phyloP scores from a whole-genome alignment of 2,329 filamentous ascomycete genomes.

The Alternaria rosae region DNA sequence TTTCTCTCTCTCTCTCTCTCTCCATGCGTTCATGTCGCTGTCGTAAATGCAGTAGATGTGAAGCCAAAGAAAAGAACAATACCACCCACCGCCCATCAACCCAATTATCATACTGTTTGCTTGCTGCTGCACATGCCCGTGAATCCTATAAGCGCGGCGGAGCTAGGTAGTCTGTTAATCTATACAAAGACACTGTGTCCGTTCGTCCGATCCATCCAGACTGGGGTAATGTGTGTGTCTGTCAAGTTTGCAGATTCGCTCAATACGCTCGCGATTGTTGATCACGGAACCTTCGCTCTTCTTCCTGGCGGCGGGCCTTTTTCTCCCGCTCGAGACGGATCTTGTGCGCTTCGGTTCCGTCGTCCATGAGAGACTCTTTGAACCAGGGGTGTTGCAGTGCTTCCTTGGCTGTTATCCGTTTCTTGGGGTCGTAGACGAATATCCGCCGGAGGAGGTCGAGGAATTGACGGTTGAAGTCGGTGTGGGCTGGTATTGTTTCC shows the following conservation, averaged over 20 bases:
- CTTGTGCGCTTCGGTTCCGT: conserved; percentile 69
- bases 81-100: conserved; percentile 5
- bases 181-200: conserved; percentile 12
- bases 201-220: background rate
- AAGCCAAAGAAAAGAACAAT: conserved; percentile 29
- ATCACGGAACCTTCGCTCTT: conserved; percentile 41
- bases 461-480: conserved; percentile 68
- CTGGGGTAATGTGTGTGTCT: background rate
- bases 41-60: conserved; percentile 51
- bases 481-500: conserved; percentile 69
- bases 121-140: background rate
- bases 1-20: conserved; percentile 15
- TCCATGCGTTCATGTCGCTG: conserved; percentile 46
- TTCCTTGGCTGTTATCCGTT: conserved; percentile 69
- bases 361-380: conserved; percentile 68
- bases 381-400: conserved; percentile 73
- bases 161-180: conserved; percentile 6
- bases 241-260: conserved; percentile 10
- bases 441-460: conserved; percentile 68
- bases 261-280: conserved; percentile 31
- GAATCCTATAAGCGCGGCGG: conserved; percentile 7
- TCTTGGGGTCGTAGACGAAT: conserved; percentile 72
- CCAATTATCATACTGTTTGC: background rate
- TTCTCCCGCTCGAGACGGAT: conserved; percentile 59
- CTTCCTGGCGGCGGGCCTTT: conserved; percentile 43